Conservation (phyloP, 2,329 filamentous ascomycete genomes). For the Sporothrix euskadiensis region DNA sequence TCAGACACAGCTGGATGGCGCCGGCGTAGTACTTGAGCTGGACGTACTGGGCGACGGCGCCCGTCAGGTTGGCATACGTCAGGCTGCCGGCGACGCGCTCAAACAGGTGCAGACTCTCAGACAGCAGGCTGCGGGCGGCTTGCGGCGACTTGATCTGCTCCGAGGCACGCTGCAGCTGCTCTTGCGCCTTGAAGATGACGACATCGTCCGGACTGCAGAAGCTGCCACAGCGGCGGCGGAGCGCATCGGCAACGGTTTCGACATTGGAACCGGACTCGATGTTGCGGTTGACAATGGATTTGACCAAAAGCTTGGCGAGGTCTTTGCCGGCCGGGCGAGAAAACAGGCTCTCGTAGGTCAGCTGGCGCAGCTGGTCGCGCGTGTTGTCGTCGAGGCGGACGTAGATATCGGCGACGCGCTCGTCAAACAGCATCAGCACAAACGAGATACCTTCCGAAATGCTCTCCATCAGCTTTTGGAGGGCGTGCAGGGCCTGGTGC, state of each 20-base stretch:
- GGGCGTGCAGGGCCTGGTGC: constrained; percentile 84
- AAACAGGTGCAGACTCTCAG: constrained; percentile 86
- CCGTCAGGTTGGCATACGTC: constrained; percentile 75
- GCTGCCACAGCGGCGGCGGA: constrained; percentile 87
- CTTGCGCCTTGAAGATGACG: constrained; percentile 96
- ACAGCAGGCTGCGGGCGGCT: constrained; percentile 73
- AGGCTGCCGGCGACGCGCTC: constrained; percentile 83
- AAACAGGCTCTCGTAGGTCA: constrained; percentile 89
- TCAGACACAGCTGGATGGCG: constrained; percentile 82
- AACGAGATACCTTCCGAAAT: constrained; percentile 98
- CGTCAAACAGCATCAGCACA: constrained; percentile 90
- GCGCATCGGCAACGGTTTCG: constrained; percentile 93
- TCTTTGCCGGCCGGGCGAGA: constrained; percentile 77
- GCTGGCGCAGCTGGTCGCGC: constrained; percentile 67
- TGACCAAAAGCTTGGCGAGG: constrained; percentile 89
- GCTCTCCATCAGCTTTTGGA: constrained; percentile 81
- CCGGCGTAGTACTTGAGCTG: constrained; percentile 87
- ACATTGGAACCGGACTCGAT: constrained; percentile 97
- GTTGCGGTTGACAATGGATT: constrained; percentile 96
- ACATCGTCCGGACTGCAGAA: constrained; percentile 98
- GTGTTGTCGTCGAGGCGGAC: constrained; percentile 69
- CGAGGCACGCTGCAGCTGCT: constrained; percentile 84
- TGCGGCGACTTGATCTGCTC: constrained; percentile 76
- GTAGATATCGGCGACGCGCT: constrained; percentile 86
- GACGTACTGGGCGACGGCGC: constrained; percentile 77